Base-by-base conservation (phyloP, 495 filamentous ascomycete genomes). In the Tuber aestivum region DNA sequence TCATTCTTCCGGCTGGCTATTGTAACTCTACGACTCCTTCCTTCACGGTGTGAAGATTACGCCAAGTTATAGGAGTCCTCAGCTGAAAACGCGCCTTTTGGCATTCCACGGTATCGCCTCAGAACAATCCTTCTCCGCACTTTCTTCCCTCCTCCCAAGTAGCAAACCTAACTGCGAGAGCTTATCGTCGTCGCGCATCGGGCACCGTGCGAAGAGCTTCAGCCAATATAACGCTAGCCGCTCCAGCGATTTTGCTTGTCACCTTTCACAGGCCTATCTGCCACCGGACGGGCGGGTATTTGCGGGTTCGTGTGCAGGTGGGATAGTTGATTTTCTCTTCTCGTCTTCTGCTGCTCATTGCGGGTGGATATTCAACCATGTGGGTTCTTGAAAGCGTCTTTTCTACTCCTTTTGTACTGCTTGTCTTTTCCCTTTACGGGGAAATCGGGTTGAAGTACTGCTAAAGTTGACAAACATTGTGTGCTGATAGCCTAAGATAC, bases 181-280 rank as follows among this genome's bases (percentile, higher is more conserved):
- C 42, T 71, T 72, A 56, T 70, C 72, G 42, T 48, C 44, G 12
- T 41, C 70, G 23, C 42, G 72, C 48, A 50, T 75, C 76, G 69
- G 37, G 23, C 48, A 50, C 1, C 42, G 0, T 44, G 18, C 76
- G 78, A 75, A 68, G 44, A 68, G 38, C 12, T 32, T 73, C 35
- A 35, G 70, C 76, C 79, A 73, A 72, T 79, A 72, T 76, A 79
- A 32, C 70, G 77, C 71, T 79, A 75, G 69, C 72, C 41, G 72
- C 76, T 75, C 72, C 70, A 79, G 76, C 75, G 72, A 77, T 69
- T 77, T n/a, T n/a, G 75, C 72, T 70, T 72, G 71, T 71, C 71
- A 48, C 61, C 35, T 45, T 79, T 72, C 76, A 72, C 75, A 76
- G 72, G 70, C 72, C 48, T 78, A 41, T 70, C 70, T 72, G 41